phyloP scores from a whole-genome alignment of 106 monocot species.

The Dioscorea dumetorum region DNA sequence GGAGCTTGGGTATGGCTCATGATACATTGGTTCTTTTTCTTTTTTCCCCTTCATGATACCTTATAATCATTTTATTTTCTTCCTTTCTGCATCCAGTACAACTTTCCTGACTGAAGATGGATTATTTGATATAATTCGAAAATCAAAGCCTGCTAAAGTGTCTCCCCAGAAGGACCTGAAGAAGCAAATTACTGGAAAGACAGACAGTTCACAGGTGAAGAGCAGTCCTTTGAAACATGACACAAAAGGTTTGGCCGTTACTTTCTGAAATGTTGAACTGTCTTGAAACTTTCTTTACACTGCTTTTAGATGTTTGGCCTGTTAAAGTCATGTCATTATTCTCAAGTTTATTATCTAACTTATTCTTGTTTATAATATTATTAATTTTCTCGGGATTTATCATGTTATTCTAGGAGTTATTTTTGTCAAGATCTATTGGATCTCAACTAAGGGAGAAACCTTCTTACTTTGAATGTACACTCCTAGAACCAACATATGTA shows the following conservation, averaged over 20 bases:
- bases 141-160: constrained; percentile 75
- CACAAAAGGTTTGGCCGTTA: constrained; percentile 29
- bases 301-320: too few species aligned
- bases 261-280: too few species aligned
- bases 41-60: not conserved
- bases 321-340: not conserved
- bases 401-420: too few species aligned
- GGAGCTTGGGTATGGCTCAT: constrained; percentile 56
- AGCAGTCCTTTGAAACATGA: constrained; percentile 37
- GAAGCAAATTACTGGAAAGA: constrained; percentile 27
- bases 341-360: too few species aligned
- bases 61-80: constrained; percentile 5
- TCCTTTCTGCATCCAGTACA: constrained; percentile 30
- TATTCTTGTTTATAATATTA: too few species aligned
- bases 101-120: constrained; percentile 91
- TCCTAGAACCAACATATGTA: too few species aligned
- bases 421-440: too few species aligned
- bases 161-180: constrained; percentile 23
- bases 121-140: constrained; percentile 88
- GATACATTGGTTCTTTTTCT: not conserved
- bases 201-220: constrained; percentile 27
- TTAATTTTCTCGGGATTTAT: too few species aligned
- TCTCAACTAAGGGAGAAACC: too few species aligned
- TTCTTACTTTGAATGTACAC: too few species aligned
- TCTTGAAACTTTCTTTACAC: too few species aligned